Base-by-base conservation (phyloP, 2,329 filamentous ascomycete genomes). In the Apiospora saccharicola region DNA sequence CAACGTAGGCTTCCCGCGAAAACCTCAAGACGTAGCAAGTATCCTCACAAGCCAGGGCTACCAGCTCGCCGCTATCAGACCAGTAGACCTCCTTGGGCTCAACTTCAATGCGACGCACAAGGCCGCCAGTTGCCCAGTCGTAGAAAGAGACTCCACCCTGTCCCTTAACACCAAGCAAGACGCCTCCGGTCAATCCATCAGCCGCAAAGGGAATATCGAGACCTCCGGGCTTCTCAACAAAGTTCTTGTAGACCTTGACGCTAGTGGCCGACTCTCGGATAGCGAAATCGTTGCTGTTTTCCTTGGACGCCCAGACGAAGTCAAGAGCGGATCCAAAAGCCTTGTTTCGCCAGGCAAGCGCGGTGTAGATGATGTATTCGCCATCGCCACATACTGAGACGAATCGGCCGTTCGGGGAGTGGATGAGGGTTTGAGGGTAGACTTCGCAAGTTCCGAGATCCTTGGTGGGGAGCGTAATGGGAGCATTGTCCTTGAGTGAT, bases 301-400 rank as follows among this genome's bases (percentile, higher is more conserved):
- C 96, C 84, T 98, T 98, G 64, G 94, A 94, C 0, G 93, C 96
- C 96, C 96, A 99, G 14, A 94, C 95, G 82, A 99, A 99, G 84
- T 99, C 96, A 70, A 98, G 86, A 8, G 96, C 96, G 53, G 94
- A 95, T 30, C 96, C 96, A 79, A 99, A 99, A 4, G 95, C 95
- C 86, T 98, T 98, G 85, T 99, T 98, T 81, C 96, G 92, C 90
- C 97, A 97, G 3, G 96, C 96, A 72, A 98, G 89, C 71, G 96
- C 95, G 41, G 96, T 98, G 86, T 98, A 98, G 79, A 98, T 98
- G 82, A 98, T 98, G 85, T 98, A 99, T 83, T 99, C 96, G 74
- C 96, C 96, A 81, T 99, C 96, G 76, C 96, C 96, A 76, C 96
- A 98, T 68, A 88, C 86, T 24, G 86, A 82, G 68, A 96, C 94